These are phyloP conservation scores for Dendryphion nanum DNA, from an alignment of 2,329 filamentous ascomycete genomes.

Conservation along the genomic window DNA sequence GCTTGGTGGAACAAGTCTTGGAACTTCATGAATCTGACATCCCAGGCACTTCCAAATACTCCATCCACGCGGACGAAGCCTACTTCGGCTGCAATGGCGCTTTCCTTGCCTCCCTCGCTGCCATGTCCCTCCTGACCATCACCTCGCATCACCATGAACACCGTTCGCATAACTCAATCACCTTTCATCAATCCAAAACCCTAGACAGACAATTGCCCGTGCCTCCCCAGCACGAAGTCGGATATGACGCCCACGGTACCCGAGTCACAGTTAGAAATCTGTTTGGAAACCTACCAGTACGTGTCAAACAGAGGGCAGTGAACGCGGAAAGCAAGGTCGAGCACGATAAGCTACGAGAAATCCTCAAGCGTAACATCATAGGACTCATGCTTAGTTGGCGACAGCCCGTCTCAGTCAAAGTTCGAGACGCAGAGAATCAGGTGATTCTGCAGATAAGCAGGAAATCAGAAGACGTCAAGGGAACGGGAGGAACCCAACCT, in stretches of 20 bases:
- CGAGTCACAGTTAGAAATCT: conserved; percentile 73
- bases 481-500: background rate
- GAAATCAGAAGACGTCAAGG: too few species aligned
- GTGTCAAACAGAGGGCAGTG: conserved; percentile 73
- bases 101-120: conserved; percentile 75
- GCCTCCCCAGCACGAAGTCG: conserved; percentile 56
- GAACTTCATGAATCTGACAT: background rate
- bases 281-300: conserved; percentile 87
- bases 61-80: conserved; percentile 27
- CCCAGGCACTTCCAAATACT: conserved; percentile 75
- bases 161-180: conserved; percentile 62
- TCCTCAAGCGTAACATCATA: conserved; percentile 58
- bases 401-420: conserved; percentile 53
- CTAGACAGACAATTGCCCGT: conserved; percentile 65
- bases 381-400: conserved; percentile 72
- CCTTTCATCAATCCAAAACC: conserved; percentile 67
- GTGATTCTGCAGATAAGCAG: conserved; percentile 37
- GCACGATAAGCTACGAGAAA: conserved; percentile 64
- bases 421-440: conserved; percentile 54
- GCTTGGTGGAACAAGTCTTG: background rate
- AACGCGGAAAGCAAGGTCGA: conserved; percentile 51
- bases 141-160: conserved; percentile 66
- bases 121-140: conserved; percentile 73
- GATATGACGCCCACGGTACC: conserved; percentile 66
- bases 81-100: conserved; percentile 68